Evolutionary conservation across 768 basidiomycete genomes (phyloP), one percentile per base, ranked within the genome.

Genomic region (Pisolithus orientalis): DNA sequence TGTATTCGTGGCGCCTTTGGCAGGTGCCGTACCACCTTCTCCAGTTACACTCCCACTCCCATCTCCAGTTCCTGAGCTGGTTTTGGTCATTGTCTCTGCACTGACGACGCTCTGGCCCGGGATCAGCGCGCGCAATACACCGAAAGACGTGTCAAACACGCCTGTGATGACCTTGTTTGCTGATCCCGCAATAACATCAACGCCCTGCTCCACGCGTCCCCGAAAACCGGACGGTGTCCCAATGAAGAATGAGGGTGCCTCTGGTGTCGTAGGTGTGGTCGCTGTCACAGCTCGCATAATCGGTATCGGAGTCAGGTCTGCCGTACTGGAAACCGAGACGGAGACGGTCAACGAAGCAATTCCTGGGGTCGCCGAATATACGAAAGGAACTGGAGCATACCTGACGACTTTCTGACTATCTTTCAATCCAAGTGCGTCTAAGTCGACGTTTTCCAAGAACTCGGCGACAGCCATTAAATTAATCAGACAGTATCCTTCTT

Each of bases 391-490:
- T 38, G 13, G 21, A 21, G 44, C 73, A 25, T 49, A 85, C 85
- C 83, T 85, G 59, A 83, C 65, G 3, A 80, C 75, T 28, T 70
- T 73, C 45, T 72, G 74, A 32, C 77, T 78, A 48, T 84, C 82
- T 6, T 78, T 80, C 6, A 91, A 68, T 0, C 80, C 84, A 17
- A 89, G 71, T 1, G 77, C 80, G 7, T 79, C 85, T 51, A 96
- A 74, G 70, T 97, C 93, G 34, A 97, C 92, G 63, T 94, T 90
- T 71, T 95, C 93, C 48, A 97, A 74, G 66, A 97, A 99, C 64
- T 97, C 94, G 1, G 90, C 90, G 5, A 95, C 94, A 10, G 95
- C 95, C 76, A 94, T 83, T 38, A 96, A 74, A 68, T 96, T 98
- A 66, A 97, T 89, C 39, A 95, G 77, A 53, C 94, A 97, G 61